These are phyloP conservation scores for Candida lessepsii DNA, from an alignment of 805 yeast genomes.

Conservation along the genomic window DNA sequence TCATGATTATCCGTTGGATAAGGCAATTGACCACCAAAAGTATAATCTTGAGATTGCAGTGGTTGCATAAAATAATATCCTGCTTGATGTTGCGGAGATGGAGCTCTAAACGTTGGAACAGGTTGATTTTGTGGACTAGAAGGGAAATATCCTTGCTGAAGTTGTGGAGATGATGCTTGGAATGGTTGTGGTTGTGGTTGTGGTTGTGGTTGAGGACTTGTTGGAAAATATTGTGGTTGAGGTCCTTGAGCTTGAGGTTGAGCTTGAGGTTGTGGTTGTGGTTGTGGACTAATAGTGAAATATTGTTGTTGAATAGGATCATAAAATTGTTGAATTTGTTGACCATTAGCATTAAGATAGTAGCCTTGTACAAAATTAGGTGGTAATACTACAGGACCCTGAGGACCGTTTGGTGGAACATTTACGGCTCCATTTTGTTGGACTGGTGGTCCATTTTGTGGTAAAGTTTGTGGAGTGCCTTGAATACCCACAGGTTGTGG, in stretches of 20 bases:
- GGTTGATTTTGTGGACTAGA: not conserved
- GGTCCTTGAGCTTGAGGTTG: slow-evolving; percentile 24
- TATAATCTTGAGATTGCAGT: slow-evolving; percentile 9
- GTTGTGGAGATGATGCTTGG: slow-evolving; percentile 15
- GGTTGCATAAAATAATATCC: slow-evolving; percentile 7
- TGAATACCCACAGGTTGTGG: slow-evolving; percentile 9
- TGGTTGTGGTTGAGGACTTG: slow-evolving; percentile 32
- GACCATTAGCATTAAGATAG: slow-evolving; percentile 23
- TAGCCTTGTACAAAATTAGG: slow-evolving; percentile 19
- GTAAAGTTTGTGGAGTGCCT: not conserved
- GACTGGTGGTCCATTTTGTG: slow-evolving; percentile 1
- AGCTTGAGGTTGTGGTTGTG: slow-evolving; percentile 14
- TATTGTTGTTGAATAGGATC: slow-evolving; percentile 46
- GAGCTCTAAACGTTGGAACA: not conserved
- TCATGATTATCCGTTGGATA: slow-evolving; percentile 16
- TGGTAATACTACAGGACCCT: too few relatives aligned
- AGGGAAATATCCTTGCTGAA: slow-evolving; percentile 4
- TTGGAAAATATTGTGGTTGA: slow-evolving; percentile 39
- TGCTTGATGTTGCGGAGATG: slow-evolving; percentile 9
- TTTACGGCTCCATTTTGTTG: slow-evolving; percentile 11
- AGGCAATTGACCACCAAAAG: slow-evolving; percentile 20
- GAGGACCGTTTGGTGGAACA: too few relatives aligned
- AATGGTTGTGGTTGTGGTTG: slow-evolving; percentile 23
- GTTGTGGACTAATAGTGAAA: slow-evolving; percentile 37
- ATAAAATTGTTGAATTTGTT: slow-evolving; percentile 40